Evolutionary conservation across 352 stramenopile species (phyloP).

Genomic region (Phytopythium helicoides): DNA sequence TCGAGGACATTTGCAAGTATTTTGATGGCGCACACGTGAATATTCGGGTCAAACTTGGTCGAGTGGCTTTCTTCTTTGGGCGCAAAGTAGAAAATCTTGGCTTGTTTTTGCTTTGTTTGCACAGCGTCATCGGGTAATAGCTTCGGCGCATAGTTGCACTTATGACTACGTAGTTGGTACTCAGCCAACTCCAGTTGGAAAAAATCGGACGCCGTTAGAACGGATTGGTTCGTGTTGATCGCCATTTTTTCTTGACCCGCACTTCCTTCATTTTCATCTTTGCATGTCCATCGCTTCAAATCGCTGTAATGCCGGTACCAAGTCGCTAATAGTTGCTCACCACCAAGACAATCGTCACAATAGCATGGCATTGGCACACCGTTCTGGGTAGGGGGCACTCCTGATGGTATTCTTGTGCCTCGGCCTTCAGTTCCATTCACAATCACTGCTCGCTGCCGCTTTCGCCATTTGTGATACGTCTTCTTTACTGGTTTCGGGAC

Average conservation of each 20-base stretch:
- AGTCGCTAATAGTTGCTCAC: slow-evolving; percentile 40
- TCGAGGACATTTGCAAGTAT: slow-evolving; percentile 18
- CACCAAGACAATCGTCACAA: slow-evolving; percentile 51
- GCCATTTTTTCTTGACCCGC: neutral
- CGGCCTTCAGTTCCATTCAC: neutral
- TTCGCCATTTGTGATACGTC: slow-evolving; percentile 40
- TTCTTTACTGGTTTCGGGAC: slow-evolving; percentile 25
- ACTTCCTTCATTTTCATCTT: neutral
- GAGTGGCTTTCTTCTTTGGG: slow-evolving; percentile 7
- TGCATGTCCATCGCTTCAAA: slow-evolving; percentile 33
- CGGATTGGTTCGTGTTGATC: neutral
- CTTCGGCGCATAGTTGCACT: neutral
- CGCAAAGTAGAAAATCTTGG: slow-evolving; percentile 33
- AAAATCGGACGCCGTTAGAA: slow-evolving; percentile 23
- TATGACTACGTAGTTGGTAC: slow-evolving; percentile 15
- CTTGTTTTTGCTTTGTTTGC: neutral
- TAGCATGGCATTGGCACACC: slow-evolving; percentile 44
- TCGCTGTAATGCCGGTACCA: slow-evolving; percentile 59
- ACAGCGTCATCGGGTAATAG: neutral
- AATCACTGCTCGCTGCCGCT: slow-evolving; percentile 28
- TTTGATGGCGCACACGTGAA: slow-evolving; percentile 33
- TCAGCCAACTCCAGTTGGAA: slow-evolving; percentile 30
- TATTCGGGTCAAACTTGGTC: slow-evolving; percentile 25
- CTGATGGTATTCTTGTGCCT: slow-evolving; percentile 28
- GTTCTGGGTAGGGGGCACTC: slow-evolving; percentile 28